A percentile compares a stretch with the other conserved stretches of the same genome.
These are phyloP conservation scores for Hymenoscyphus linearis DNA, from an alignment of 2,329 filamentous ascomycete species.

Conservation along the genomic window DNA sequence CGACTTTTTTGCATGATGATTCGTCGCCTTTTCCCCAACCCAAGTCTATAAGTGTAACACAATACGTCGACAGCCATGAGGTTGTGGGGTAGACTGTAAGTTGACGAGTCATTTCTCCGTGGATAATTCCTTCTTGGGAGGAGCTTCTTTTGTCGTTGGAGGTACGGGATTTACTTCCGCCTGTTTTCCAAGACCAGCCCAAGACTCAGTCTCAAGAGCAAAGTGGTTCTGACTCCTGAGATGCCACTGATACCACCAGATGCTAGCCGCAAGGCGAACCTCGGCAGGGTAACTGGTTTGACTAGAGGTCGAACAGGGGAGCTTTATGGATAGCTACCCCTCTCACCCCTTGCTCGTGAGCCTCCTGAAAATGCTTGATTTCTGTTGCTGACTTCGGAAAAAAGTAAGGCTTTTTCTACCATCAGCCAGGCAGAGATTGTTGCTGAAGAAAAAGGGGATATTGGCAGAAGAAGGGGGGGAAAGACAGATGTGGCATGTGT, in stretches of 20 bases:
- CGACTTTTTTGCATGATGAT: slow-evolving; percentile 1
- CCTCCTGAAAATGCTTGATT: background rate
- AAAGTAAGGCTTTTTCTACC: slow-evolving; percentile 5
- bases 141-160: background rate
- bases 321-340: background rate
- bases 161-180: background rate
- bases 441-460: background rate
- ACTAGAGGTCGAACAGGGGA: background rate
- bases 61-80: background rate
- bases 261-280: no score
- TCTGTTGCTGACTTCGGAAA: slow-evolving; percentile 6
- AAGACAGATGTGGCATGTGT: background rate
- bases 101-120: slow-evolving; percentile 1
- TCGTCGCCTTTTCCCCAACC: background rate
- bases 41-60: background rate
- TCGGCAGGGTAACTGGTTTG: no score
- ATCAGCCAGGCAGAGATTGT: background rate
- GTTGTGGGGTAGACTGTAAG: background rate
- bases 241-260: no score
- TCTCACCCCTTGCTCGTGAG: background rate
- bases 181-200: background rate
- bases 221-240: background rate
- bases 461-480: background rate
- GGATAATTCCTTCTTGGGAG: background rate
- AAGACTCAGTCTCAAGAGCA: background rate